phyloP scores from a whole-genome alignment of 371 early-diverging fungal genomes.

The Dentiscutata heterogama region DNA sequence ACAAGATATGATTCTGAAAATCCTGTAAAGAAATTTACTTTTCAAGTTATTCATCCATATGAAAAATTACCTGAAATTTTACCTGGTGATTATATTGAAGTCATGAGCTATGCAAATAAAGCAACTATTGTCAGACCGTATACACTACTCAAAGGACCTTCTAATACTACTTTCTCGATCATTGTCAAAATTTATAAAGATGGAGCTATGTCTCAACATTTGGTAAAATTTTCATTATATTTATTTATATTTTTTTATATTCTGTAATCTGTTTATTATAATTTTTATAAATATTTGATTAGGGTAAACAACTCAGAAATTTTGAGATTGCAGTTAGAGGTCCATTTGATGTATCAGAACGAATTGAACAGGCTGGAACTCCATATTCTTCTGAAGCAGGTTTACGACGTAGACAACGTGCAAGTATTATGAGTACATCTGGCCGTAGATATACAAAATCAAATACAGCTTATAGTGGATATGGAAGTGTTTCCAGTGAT shows the following conservation, averaged over 20 bases:
- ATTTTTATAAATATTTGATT: neutral
- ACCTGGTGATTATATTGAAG: conserved; percentile 46
- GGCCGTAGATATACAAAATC: too few species aligned
- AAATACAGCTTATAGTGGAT: too few species aligned
- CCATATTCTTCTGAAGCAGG: too few species aligned
- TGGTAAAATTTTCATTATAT: neutral
- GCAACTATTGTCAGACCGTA: conserved; percentile 39
- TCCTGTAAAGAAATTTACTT: conserved; percentile 27
- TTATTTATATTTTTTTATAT: neutral
- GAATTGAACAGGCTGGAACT: neutral
- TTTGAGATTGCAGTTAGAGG: conserved; percentile 46
- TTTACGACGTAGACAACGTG: too few species aligned
- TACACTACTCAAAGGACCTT: conserved; percentile 39
- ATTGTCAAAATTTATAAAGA: conserved; percentile 45
- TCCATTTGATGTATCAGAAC: conserved; percentile 34
- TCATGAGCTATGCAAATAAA: conserved; percentile 32
- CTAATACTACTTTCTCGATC: conserved; percentile 29
- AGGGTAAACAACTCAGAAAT: conserved; percentile 36
- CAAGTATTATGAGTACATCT: too few species aligned
- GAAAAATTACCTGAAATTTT: neutral
- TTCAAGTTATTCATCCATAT: conserved; percentile 28
- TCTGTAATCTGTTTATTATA: neutral
- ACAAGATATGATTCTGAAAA: neutral
- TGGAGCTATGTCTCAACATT: conserved; percentile 46
- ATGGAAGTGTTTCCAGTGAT: too few species aligned